Base-by-base conservation (phyloP, 805 yeast genomes). In the Teunomyces stri region DNA sequence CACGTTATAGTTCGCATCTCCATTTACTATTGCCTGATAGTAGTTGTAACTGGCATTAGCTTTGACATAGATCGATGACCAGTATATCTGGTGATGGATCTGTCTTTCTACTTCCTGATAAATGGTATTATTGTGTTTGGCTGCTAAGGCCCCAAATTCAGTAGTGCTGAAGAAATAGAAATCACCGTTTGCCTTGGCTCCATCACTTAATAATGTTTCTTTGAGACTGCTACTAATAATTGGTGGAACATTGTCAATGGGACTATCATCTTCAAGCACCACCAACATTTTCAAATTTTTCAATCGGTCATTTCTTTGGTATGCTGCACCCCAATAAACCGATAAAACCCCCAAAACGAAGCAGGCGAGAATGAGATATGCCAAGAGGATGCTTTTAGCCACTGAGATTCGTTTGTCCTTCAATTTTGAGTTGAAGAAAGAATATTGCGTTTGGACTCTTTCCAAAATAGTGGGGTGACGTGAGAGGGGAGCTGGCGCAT, bases 241-340 rank as follows among this genome's bases (percentile, higher is more conserved):
- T 9, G 67, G 66, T 6, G 51, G 47, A 0, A 60, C 35, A 18
- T 64, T 61, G 30, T 55, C 33, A 36, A 65, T 44, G 15, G 56
- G 42, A 15, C 25, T 25, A 25, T 61, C 62, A 41, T 69, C 75
- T 34, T 61, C 75, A 30, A 67, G 60, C 1, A 70, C 74, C 16
- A 70, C 74, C 54, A 72, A 60, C 62, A 68, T 60, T 35, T 53
- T 52, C 58, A 72, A 60, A 51, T 71, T 68, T 29, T 48, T 51
- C 6, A 68, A 49, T 12, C 75, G 56, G 6, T 44, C 42, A 36
- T 56, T 48, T 42, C 75, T 61, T 3, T 55, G 53, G 52, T 58
- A 69, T 50, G 61, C 48, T 10, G 76, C 60, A 10, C 76, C 77
- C 77, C 77, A 72, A 49, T 72, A 72, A 20, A 71, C 58, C 9